These are phyloP conservation scores for Cryptococcus depauperatus DNA, from an alignment of 1,284 basidiomycete genomes.

Conservation along the genomic window DNA sequence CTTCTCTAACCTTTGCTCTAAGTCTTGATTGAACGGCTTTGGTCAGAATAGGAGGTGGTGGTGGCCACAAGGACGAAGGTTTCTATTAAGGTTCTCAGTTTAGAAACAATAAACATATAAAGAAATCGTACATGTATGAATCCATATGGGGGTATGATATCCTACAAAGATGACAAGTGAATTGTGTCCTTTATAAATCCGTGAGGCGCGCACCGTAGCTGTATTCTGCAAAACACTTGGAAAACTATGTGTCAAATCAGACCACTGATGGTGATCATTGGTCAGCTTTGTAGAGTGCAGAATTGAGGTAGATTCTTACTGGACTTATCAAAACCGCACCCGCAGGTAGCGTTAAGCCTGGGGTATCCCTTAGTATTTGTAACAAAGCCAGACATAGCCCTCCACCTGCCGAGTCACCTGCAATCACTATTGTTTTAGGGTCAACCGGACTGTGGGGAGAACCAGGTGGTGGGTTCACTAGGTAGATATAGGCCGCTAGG, in stretches of 20 bases:
- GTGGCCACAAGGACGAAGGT: constrained; percentile 84
- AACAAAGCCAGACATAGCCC: constrained; percentile 76
- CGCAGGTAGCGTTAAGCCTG: constrained; percentile 68
- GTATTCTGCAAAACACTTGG: constrained; percentile 76
- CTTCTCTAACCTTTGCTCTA: constrained; percentile 56
- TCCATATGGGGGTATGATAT: constrained; percentile 56
- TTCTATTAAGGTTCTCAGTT: constrained; percentile 56
- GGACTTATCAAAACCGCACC: constrained; percentile 79
- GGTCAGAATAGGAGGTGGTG: constrained; percentile 67
- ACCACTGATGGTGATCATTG: too few relatives aligned
- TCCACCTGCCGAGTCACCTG: constrained; percentile 92
- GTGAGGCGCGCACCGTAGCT: constrained; percentile 55
- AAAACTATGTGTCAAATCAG: constrained; percentile 90
- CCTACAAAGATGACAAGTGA: constrained; percentile 45
- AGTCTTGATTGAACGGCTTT: constrained; percentile 56
- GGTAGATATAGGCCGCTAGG: constrained; percentile 71
- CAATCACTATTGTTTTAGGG: constrained; percentile 68
- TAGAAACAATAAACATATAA: constrained; percentile 45
- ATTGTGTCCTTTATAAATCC: neutral
- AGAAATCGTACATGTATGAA: constrained; percentile 41
- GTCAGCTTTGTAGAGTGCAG: neutral
- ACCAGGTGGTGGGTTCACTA: constrained; percentile 60
- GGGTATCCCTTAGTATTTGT: constrained; percentile 79
- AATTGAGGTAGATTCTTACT: too few relatives aligned
- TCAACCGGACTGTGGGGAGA: constrained; percentile 69